Conservation (phyloP, 768 basidiomycete genomes). For the Podaxis sp. region DNA sequence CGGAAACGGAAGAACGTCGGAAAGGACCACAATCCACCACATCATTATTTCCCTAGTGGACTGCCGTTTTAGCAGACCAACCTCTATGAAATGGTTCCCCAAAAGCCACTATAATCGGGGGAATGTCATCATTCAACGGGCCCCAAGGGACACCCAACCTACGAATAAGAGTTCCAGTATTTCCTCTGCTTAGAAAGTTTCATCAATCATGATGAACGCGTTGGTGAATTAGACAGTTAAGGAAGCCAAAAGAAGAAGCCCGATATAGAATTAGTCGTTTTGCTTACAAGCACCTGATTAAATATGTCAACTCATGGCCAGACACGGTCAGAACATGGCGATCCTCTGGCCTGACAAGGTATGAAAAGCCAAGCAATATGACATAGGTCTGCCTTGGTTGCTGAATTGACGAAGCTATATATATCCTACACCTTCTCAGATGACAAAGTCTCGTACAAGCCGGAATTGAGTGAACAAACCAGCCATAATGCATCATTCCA, state of each 20-base stretch:
- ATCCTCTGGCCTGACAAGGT: background rate
- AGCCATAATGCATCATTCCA: background rate
- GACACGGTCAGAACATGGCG: background rate
- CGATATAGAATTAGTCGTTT: background rate
- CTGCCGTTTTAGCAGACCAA: too few relatives aligned
- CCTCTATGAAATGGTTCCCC: too few relatives aligned
- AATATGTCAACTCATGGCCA: background rate
- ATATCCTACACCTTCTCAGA: background rate
- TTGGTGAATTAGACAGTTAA: too few relatives aligned
- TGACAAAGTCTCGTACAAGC: background rate
- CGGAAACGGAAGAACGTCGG: too few relatives aligned
- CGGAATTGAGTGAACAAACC: background rate
- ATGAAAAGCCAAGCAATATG: background rate
- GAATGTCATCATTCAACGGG: too few relatives aligned
- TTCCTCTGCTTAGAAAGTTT: too few relatives aligned
- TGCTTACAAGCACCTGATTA: background rate
- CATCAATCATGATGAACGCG: too few relatives aligned
- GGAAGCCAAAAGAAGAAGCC: background rate
- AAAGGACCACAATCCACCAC: too few relatives aligned
- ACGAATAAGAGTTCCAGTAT: too few relatives aligned
- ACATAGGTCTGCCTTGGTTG: background rate
- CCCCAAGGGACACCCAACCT: too few relatives aligned
- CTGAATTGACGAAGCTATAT: background rate
- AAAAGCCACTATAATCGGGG: too few relatives aligned
- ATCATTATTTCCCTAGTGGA: too few relatives aligned